Base-by-base conservation (phyloP, 768 basidiomycete genomes). In the Aureoboletus auriporus region DNA sequence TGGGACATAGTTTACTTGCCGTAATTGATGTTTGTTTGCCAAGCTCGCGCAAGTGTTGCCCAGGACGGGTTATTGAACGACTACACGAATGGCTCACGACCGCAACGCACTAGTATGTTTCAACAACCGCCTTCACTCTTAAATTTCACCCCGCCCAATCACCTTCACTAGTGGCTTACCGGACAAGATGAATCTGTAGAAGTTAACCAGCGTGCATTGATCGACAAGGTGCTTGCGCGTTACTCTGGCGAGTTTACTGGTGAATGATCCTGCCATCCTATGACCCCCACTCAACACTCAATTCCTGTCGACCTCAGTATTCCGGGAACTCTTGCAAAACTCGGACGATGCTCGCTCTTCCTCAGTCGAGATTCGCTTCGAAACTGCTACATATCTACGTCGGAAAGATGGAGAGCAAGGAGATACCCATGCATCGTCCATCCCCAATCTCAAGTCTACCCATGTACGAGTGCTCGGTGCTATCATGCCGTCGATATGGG, bases 181-280 rank as follows among this genome's bases (percentile, higher is more conserved):
- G 88, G 87, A 14, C 75, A 83, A 54, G 88, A 89, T 59, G 88
- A 89, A 60, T 79, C 84, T 1, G 86, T 93, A 0, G 87, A 94
- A 68, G 93, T 95, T 39, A 95, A 95, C 66, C 94, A 95, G 64
- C 80, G 94, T 16, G 93, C 93, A n/a, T 73, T 96, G 49, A 95
- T 97, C 45, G 94, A 96, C 75, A 97, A 93, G 70, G 91, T 98
- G 20, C 81, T 99, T 17, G 93, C 95, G 9, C 77, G 95, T 23
- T 99, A 99, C 69, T 90, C 88, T 11, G 94, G 92, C 44, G 93
- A 96, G 72, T 90, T 93, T 58, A 95, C 93, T 6, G 81, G 77
- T 82, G 44, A 49, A 71, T 8, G 26, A 14, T 36, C 34, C 7
- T 16, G 29, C 6, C 10, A 2, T 3, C 2, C 9, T 6, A 14